Base-by-base conservation (phyloP, 495 filamentous ascomycete species). In the Neurospora sp. region DNA sequence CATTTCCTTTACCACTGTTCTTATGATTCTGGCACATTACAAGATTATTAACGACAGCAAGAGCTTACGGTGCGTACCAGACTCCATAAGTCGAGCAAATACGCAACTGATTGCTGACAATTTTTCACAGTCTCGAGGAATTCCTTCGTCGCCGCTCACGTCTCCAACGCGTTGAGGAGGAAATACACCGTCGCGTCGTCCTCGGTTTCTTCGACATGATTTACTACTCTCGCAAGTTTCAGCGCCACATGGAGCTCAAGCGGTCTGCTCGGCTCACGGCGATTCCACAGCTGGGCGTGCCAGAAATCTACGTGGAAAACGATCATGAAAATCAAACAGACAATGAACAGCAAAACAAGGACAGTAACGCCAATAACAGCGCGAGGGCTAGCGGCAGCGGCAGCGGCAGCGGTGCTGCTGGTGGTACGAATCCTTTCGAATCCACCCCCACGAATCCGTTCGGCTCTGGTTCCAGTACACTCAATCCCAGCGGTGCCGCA, bases 41-140 rank as follows among this genome's bases (percentile, higher is more conserved):
- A 99, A 99, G 74, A 93, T 99, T 78, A 99, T 99, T 79, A 97
- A 90, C 75, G 96, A 99, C 84, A 98, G 90, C 85, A 98, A 98
- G 85, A 96, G 93, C 82, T 82, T 99, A 76, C 89, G 89, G 90
- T 91, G 87, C 77, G 82, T 74, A 31, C 10, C 11, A 12, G 23
- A n/a, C 27, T 40, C 31, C 10, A 20, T 69, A 39, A 42, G 37
- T 5, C 10, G 46, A 70, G 42, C 38, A 75, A 14, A 35, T 16
- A 70, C 38, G 75, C 70, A 54, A 74, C 75, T 75, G 69, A 77
- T 72, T 75, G 37, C 71, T 70, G 48, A 59, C 48, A 59, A n/a
- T 0, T 62, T 35, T 20, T 59, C 39, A 7, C 70, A 92, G 89
- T 41, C 88, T 99, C 3, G 94, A 99, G 78, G 96, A 99, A 78